These are phyloP conservation scores for Rhamnella rubrinervis DNA, from an alignment of 331 rosid genomes.

Conservation along the genomic window DNA sequence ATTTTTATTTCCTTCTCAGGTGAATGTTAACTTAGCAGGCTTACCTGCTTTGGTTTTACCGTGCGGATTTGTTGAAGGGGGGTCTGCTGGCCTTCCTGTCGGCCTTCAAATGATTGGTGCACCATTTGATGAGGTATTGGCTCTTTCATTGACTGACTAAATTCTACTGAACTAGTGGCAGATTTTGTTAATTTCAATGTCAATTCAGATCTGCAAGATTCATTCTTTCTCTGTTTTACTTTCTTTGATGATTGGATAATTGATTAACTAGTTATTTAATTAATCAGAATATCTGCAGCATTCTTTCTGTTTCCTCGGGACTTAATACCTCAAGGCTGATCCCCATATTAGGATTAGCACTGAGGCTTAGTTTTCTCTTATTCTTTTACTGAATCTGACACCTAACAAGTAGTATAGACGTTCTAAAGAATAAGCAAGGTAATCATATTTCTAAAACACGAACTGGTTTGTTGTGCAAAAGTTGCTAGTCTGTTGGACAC, in stretches of 20 bases:
- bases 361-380: background rate
- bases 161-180: background rate
- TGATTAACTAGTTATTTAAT: background rate
- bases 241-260: background rate
- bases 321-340: background rate
- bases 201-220: background rate
- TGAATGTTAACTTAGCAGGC: slow-evolving; percentile 96
- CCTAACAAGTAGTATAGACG: too few species aligned
- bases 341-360: background rate
- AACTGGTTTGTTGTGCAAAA: too few species aligned
- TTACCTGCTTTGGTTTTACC: slow-evolving; percentile 95
- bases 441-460: too few species aligned
- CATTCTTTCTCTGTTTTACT: background rate
- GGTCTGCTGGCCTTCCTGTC: slow-evolving; percentile 80
- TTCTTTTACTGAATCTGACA: too few species aligned
- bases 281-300: background rate
- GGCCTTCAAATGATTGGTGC: slow-evolving; percentile 97
- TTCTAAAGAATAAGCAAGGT: too few species aligned
- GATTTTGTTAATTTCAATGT: background rate
- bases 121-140: slow-evolving; percentile 82
- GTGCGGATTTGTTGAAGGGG: slow-evolving; percentile 86
- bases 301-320: background rate
- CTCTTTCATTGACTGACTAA: background rate
- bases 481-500: too few species aligned
- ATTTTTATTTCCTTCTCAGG: slow-evolving; percentile 37